Base-by-base conservation (phyloP, 768 basidiomycete species). In the Goffeauzyma gilvescens region DNA sequence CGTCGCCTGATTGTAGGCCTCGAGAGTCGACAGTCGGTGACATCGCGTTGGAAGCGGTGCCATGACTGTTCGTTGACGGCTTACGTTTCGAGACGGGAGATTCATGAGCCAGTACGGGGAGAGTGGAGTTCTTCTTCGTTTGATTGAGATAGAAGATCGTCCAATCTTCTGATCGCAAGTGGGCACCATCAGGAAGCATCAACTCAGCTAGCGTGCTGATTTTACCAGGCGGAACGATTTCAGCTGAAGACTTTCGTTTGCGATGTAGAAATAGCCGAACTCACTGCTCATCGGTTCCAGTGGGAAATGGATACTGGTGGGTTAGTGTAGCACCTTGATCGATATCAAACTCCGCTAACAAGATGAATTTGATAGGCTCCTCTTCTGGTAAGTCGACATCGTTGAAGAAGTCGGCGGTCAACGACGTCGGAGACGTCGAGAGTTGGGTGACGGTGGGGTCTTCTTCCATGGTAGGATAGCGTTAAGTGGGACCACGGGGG, bases 301-400 rank as follows among this genome's bases (percentile, higher is more conserved):
- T 71, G 10, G 86, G 83, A 56, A 82, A 82, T 8, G 93, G 93
- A 58, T 90, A 95, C 65, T 96, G 86, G 63, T 93, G 89, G 31
- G 84, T 80, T 49, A 98, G 70, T 50, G 85, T 81, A 2, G 89
- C 82, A 25, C 93, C 93, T 44, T 81, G 75, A 58, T 85, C 78
- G 50, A 98, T 95, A 68, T 98, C 84, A 67, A 98, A 98, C 63
- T 96, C 93, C n/a, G 93, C 93, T 41, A 96, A 74, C 36, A 98
- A 71, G 46, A 93, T 80, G 66, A 89, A 95, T 15, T 86, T 83
- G 33, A 65, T 66, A 28, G 63, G 58, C 32, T 62, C 62, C 27
- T 59, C 62, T 12, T 52, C 48, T n/a, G n/a, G n/a, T n/a, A n/a
- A n/a, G n/a, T n/a, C n/a, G n/a, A n/a, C n/a, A n/a, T n/a, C n/a